Evolutionary conservation across 176 grass and related monocot genomes (phyloP).

Genomic region (Thinopyrum elongatum): DNA sequence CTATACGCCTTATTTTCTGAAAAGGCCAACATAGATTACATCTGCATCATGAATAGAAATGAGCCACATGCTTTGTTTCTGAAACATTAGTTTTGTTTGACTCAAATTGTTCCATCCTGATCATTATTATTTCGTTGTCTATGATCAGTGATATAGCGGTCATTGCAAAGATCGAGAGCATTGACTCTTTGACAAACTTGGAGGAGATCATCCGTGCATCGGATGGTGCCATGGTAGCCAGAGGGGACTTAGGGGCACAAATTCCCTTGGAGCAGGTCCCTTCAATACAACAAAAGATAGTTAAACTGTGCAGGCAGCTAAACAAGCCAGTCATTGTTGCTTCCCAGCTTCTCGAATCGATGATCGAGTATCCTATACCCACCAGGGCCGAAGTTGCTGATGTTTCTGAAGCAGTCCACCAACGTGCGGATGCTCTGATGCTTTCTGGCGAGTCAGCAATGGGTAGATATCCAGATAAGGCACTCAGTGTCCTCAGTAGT

Average conservation of each 20-base stretch:
- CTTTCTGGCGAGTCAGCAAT: conserved; percentile 99
- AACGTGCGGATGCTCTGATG: conserved; percentile 91
- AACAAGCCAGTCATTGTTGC: conserved; percentile 98
- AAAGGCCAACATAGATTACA: not conserved
- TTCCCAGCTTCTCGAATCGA: conserved; percentile 93
- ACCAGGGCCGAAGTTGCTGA: conserved; percentile 97
- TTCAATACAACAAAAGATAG: conserved; percentile 86
- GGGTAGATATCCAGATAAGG: conserved; percentile 89
- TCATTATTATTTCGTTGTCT: conserved; percentile 14
- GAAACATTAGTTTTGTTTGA: conserved; percentile 14
- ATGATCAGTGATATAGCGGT: conserved; percentile 80
- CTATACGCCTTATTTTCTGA: not conserved
- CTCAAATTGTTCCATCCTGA: not conserved
- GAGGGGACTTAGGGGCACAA: conserved; percentile 96
- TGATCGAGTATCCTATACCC: conserved; percentile 94
- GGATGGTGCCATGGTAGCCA: conserved; percentile 90
- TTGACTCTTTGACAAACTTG: conserved; percentile 84
- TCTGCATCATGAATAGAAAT: not conserved
- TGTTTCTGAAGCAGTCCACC: conserved; percentile 92
- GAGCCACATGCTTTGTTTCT: not conserved
- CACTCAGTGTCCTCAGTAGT: conserved; percentile 79
- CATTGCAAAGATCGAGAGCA: conserved; percentile 94
- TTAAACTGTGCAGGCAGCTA: conserved; percentile 82
- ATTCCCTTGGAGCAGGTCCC: conserved; percentile 95
- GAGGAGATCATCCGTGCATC: conserved; percentile 83